These are phyloP conservation scores for Metschnikowia baotianmanensis DNA, from an alignment of 805 yeast species.

Conservation along the genomic window DNA sequence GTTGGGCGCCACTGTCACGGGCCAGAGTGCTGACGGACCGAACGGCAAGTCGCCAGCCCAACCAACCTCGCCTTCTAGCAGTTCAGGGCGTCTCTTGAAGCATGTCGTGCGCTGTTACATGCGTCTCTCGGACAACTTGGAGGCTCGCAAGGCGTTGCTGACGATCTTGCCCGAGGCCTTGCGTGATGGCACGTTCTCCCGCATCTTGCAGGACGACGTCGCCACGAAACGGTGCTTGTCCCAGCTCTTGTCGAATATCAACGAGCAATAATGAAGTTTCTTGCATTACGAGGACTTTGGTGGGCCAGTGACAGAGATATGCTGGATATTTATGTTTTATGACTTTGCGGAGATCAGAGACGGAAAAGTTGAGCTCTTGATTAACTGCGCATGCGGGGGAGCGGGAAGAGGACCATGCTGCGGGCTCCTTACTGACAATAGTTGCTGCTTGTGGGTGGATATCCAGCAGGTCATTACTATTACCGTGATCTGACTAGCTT, in stretches of 20 bases:
- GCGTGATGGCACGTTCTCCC: slow-evolving; percentile 81
- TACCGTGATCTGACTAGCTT: too few species aligned
- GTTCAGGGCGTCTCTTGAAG: slow-evolving; percentile 79
- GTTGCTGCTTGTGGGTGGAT: too few species aligned
- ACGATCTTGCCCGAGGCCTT: slow-evolving; percentile 83
- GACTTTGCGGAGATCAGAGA: too few species aligned
- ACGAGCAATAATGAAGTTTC: slow-evolving; percentile 6
- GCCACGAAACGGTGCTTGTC: slow-evolving; percentile 86
- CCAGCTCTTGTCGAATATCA: slow-evolving; percentile 69
- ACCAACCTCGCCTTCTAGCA: slow-evolving; percentile 27
- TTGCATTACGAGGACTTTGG: background rate
- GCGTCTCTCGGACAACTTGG: slow-evolving; percentile 83
- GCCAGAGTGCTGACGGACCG: slow-evolving; percentile 18
- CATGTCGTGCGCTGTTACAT: slow-evolving; percentile 94
- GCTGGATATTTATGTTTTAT: too few species aligned
- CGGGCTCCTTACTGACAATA: too few species aligned
- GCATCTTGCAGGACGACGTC: slow-evolving; percentile 77
- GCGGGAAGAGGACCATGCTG: too few species aligned
- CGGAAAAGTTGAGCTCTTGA: too few species aligned
- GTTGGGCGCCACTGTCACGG: slow-evolving; percentile 48
- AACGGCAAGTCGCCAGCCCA: slow-evolving; percentile 4
- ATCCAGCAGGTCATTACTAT: too few species aligned
- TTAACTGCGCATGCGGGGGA: too few species aligned
- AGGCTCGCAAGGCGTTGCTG: slow-evolving; percentile 84
- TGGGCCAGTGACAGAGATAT: too few species aligned